These are phyloP conservation scores for Scheffersomyces illinoinensis DNA, from an alignment of 1,139 yeast species.

Conservation along the genomic window DNA sequence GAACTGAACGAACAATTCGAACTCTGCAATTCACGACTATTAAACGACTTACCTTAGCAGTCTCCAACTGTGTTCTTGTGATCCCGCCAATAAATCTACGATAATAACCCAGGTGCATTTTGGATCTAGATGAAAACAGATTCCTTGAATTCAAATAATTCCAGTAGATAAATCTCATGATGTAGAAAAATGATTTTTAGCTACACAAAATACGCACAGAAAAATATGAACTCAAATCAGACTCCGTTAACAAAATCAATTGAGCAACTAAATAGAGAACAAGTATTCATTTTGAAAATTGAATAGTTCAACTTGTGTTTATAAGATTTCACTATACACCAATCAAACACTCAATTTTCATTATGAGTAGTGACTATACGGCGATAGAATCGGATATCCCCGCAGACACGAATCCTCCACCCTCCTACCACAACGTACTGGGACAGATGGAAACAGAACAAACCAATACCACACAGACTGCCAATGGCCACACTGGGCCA, in stretches of 20 bases:
- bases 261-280: background rate
- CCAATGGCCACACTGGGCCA: background rate
- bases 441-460: background rate
- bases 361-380: conserved; percentile 3
- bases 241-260: background rate
- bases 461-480: background rate
- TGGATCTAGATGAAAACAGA: background rate
- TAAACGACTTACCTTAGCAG: conserved; percentile 54
- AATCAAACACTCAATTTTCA: background rate
- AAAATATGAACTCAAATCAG: conserved; percentile 1
- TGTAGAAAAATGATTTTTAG: conserved; percentile 2
- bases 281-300: background rate
- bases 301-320: background rate
- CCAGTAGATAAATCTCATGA: background rate
- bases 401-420: background rate
- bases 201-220: conserved; percentile 14
- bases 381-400: conserved; percentile 11
- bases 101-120: conserved; percentile 19
- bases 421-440: background rate
- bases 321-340: too few relatives aligned
- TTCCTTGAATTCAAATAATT: background rate
- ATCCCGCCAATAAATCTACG: conserved; percentile 36
- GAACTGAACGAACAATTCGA: background rate
- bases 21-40: background rate
- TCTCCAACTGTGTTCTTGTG: conserved; percentile 65